A percentile compares a stretch with the other conserved stretches of the same genome.
phyloP scores from a whole-genome alignment of 2,329 filamentous ascomycete species.

The Madurella fahalii region DNA sequence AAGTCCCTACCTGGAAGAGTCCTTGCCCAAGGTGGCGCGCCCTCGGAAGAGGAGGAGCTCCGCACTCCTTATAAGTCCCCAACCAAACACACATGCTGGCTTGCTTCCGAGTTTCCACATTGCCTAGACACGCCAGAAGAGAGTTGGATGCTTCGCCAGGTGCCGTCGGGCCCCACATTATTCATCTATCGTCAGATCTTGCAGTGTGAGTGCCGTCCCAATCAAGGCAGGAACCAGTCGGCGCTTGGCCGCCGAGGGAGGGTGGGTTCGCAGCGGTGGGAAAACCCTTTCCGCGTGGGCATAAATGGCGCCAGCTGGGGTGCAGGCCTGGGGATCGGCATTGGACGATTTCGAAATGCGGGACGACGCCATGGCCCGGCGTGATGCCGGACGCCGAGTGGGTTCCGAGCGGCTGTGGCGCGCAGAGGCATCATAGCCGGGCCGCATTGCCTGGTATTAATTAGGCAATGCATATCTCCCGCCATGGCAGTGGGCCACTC shows the following conservation, averaged over 20 bases:
- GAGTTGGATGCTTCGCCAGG: conserved; percentile 6
- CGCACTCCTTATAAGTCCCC: conserved; percentile 11
- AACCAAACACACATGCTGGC: background rate
- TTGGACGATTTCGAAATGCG: conserved; percentile 21
- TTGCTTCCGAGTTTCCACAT: background rate
- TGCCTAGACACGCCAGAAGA: conserved; percentile 18
- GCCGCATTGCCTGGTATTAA: conserved; percentile 27
- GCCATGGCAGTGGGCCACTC: conserved; percentile 1
- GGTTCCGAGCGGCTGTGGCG: conserved; percentile 15
- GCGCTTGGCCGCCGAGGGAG: conserved; percentile 4
- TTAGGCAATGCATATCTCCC: conserved; percentile 16
- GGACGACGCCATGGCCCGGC: conserved; percentile 22
- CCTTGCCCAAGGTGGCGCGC: no score
- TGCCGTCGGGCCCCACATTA: conserved; percentile 12
- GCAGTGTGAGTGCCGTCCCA: conserved; percentile 5
- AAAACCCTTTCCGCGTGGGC: conserved; percentile 21
- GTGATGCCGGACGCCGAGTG: conserved; percentile 8
- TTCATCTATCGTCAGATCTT: conserved; percentile 8
- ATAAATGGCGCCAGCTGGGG: conserved; percentile 25
- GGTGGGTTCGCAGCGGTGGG: conserved; percentile 6
- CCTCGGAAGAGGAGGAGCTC: background rate
- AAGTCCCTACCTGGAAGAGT: background rate
- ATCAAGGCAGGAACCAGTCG: conserved; percentile 14
- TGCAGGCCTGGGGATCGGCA: conserved; percentile 16
- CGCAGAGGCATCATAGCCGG: conserved; percentile 18